Evolutionary conservation across 2,329 filamentous ascomycete genomes (phyloP).

Genomic region (Mollisiaceae sp.): DNA sequence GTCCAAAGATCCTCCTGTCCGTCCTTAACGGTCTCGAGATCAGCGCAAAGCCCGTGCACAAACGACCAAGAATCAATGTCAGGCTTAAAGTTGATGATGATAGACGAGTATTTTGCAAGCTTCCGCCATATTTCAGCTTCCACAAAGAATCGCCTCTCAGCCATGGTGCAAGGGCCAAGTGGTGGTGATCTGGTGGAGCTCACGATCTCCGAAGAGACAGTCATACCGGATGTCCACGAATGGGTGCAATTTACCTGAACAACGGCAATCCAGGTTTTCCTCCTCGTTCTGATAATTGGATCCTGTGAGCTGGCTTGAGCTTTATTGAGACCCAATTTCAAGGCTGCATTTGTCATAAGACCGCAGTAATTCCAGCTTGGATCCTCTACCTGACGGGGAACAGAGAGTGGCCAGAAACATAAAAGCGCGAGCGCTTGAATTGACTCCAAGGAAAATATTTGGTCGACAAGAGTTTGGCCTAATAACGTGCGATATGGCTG

Average conservation of each 20-base stretch:
- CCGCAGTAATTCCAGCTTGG: slow-evolving; percentile 30
- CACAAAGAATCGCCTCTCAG: neutral
- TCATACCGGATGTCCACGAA: neutral
- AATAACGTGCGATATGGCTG: slow-evolving; percentile 21
- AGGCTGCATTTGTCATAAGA: slow-evolving; percentile 23
- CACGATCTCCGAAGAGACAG: neutral
- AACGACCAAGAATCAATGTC: slow-evolving; percentile 15
- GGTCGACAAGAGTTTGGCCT: slow-evolving; percentile 15
- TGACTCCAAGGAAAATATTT: slow-evolving; percentile 12
- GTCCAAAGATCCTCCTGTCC: slow-evolving; percentile 18
- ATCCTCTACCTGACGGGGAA: slow-evolving; percentile 20
- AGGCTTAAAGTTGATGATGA: slow-evolving; percentile 7
- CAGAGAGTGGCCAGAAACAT: slow-evolving; percentile 37
- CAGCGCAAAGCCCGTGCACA: slow-evolving; percentile 18
- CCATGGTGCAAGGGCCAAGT: neutral
- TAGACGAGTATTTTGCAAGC: neutral
- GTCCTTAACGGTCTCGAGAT: slow-evolving; percentile 19
- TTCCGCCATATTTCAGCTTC: neutral
- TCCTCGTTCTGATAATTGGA: neutral
- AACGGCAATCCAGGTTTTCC: neutral
- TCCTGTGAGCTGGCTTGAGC: neutral
- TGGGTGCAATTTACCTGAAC: slow-evolving; percentile 3
- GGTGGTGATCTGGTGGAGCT: neutral
- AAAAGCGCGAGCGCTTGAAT: slow-evolving; percentile 33
- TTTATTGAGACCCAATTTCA: slow-evolving; percentile 22